These are phyloP conservation scores for Monilinia vaccinii-corymbosi DNA, from an alignment of 2,329 filamentous ascomycete genomes.

Conservation along the genomic window DNA sequence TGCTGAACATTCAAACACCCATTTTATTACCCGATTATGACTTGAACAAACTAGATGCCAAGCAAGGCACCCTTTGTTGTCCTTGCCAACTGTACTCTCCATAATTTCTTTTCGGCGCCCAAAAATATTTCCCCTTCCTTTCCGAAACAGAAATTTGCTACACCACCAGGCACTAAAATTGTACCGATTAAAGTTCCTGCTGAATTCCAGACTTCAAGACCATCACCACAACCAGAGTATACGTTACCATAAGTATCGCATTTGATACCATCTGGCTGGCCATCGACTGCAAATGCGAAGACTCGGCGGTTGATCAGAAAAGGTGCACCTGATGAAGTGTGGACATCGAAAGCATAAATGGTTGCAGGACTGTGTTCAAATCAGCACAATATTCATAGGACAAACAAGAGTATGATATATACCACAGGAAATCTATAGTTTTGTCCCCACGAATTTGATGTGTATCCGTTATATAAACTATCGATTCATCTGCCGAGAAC, in stretches of 20 bases:
- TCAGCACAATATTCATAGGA: not conserved
- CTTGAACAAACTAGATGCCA: not conserved
- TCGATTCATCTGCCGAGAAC: conserved; percentile 44
- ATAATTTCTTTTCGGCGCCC: conserved; percentile 23
- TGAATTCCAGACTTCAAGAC: conserved; percentile 44
- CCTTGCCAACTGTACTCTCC: conserved; percentile 18
- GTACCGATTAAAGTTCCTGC: conserved; percentile 45
- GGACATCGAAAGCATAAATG: conserved; percentile 21
- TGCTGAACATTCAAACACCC: not conserved
- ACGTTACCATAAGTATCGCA: conserved; percentile 45
- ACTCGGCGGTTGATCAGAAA: conserved; percentile 27
- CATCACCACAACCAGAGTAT: conserved; percentile 46
- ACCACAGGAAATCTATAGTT: conserved; percentile 10
- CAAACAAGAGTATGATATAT: conserved; percentile 9
- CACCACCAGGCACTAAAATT: conserved; percentile 23
- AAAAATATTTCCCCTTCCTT: conserved; percentile 23
- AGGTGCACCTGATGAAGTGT: conserved; percentile 10
- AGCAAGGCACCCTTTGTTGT: conserved; percentile 16
- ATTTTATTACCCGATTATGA: not conserved
- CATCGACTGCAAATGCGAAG: conserved; percentile 46
- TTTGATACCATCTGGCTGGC: conserved; percentile 51
- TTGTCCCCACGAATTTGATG: conserved; percentile 30
- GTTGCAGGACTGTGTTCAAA: not conserved
- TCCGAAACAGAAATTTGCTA: conserved; percentile 28
- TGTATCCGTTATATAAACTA: conserved; percentile 49